Percentiles rank a stretch among this genome's conserved stretches.
These are phyloP conservation scores for Penicillium sp. DNA, from an alignment of 2,329 filamentous ascomycete genomes.

Conservation along the genomic window DNA sequence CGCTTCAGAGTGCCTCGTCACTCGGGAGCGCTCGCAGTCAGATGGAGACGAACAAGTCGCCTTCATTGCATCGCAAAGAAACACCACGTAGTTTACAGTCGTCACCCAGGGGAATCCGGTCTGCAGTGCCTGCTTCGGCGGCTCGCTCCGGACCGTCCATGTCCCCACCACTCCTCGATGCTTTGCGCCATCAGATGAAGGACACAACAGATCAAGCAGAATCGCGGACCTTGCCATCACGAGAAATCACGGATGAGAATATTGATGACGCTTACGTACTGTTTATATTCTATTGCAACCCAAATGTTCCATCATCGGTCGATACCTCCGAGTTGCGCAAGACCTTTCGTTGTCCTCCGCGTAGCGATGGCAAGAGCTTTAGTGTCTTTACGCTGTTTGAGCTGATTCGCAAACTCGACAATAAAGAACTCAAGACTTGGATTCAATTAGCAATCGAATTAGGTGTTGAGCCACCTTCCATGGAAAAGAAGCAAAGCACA, in stretches of 20 bases:
- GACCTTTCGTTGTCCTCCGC: slow-evolving; percentile 72
- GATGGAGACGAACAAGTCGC: slow-evolving; percentile 30
- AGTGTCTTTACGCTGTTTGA: slow-evolving; percentile 70
- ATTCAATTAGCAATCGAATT: slow-evolving; percentile 77
- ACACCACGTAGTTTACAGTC: slow-evolving; percentile 37
- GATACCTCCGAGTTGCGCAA: slow-evolving; percentile 67
- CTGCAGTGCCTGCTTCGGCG: slow-evolving; percentile 24
- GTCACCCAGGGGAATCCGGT: slow-evolving; percentile 33
- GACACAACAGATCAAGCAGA: slow-evolving; percentile 41
- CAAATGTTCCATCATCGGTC: slow-evolving; percentile 62
- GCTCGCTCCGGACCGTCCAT: slow-evolving; percentile 36
- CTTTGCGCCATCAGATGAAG: slow-evolving; percentile 26
- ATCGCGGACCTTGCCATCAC: slow-evolving; percentile 56
- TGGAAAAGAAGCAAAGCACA: slow-evolving; percentile 76
- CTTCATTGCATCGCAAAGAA: slow-evolving; percentile 35
- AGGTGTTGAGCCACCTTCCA: slow-evolving; percentile 79
- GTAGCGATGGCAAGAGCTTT: slow-evolving; percentile 82
- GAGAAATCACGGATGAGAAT: slow-evolving; percentile 60
- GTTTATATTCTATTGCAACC: slow-evolving; percentile 90
- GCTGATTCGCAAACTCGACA: slow-evolving; percentile 70
- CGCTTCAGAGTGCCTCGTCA: slow-evolving; percentile 36
- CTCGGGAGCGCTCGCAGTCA: slow-evolving; percentile 33
- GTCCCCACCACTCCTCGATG: slow-evolving; percentile 37
- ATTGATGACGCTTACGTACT: slow-evolving; percentile 76
- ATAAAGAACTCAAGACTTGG: slow-evolving; percentile 87